A percentile compares a stretch with the other conserved stretches of the same genome.
These are phyloP conservation scores for Tetrahymena borealis DNA, from an alignment of 73 alveolate genomes.

Conservation along the genomic window DNA sequence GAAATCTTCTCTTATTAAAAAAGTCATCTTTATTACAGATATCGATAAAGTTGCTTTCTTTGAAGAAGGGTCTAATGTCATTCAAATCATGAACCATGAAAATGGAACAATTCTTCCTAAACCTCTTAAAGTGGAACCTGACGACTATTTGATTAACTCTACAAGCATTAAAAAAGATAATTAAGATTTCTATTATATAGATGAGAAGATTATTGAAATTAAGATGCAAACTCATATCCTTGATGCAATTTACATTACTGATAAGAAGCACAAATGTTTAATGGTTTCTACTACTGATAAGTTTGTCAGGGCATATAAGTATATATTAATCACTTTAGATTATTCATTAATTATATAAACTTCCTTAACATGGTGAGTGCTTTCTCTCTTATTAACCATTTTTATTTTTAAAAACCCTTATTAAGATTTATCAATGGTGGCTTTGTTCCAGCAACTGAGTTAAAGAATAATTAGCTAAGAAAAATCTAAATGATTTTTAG, in stretches of 20 bases:
- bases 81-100: slow-evolving; percentile 57
- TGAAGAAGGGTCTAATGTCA: slow-evolving; percentile 67
- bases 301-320: slow-evolving; percentile 63
- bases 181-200: slow-evolving; percentile 1
- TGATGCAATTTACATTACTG: slow-evolving; percentile 40
- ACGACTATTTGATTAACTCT: slow-evolving; percentile 32
- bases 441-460: slow-evolving; percentile 16
- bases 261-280: slow-evolving; percentile 41
- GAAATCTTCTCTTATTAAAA: slow-evolving; percentile 32
- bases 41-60: slow-evolving; percentile 70
- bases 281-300: slow-evolving; percentile 70
- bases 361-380: too few relatives aligned
- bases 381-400: too few relatives aligned
- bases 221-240: slow-evolving; percentile 22
- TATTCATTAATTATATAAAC: too few relatives aligned
- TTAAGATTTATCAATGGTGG: slow-evolving; percentile 1
- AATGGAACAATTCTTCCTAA: slow-evolving; percentile 63
- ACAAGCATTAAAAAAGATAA: slow-evolving; percentile 36
- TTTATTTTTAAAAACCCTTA: too few relatives aligned
- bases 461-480: slow-evolving; percentile 14
- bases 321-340: too few relatives aligned
- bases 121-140: slow-evolving; percentile 55
- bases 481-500: slow-evolving; percentile 48
- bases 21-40: slow-evolving; percentile 52
- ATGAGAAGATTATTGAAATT: slow-evolving; percentile 7